A percentile compares a stretch with the other conserved stretches of the same genome.
phyloP scores from a whole-genome alignment of 2,329 filamentous ascomycete genomes.

The Colletotrichum abscissum region DNA sequence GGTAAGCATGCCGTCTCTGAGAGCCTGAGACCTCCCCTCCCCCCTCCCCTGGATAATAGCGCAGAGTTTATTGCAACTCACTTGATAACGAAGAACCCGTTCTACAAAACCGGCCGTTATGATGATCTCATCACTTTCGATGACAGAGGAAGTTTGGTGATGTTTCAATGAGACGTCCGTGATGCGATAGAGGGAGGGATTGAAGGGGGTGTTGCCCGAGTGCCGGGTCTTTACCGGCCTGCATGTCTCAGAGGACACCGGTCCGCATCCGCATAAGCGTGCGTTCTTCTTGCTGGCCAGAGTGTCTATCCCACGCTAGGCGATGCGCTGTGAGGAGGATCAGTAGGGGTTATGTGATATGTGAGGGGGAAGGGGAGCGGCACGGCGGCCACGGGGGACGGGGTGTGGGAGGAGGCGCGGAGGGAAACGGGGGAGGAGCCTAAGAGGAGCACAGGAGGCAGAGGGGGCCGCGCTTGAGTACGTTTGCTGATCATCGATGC shows the following conservation, averaged over 20 bases:
- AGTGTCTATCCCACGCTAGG: background rate
- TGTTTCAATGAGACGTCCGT: background rate
- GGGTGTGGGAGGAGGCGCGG: background rate
- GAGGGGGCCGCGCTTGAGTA: background rate
- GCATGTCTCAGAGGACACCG: background rate
- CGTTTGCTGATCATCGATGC: constrained; percentile 1
- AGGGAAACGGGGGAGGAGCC: too few species aligned
- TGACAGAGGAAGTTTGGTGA: background rate
- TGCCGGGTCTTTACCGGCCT: constrained; percentile 1
- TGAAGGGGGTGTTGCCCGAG: background rate
- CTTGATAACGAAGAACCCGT: too few species aligned
- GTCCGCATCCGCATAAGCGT: background rate
- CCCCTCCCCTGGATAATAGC: background rate
- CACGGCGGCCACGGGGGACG: background rate
- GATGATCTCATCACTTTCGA: background rate
- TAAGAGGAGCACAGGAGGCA: too few species aligned
- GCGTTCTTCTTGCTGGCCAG: background rate
- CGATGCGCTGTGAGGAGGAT: background rate
- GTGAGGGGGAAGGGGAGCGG: background rate
- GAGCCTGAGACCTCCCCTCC: background rate
- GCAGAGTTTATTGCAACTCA: background rate
- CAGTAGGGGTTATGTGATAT: background rate
- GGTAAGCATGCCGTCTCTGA: background rate
- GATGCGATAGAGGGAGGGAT: background rate
- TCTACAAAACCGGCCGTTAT: background rate